Evolutionary conservation across 768 basidiomycete species (phyloP).

Genomic region (Leccinum sublutescens): DNA sequence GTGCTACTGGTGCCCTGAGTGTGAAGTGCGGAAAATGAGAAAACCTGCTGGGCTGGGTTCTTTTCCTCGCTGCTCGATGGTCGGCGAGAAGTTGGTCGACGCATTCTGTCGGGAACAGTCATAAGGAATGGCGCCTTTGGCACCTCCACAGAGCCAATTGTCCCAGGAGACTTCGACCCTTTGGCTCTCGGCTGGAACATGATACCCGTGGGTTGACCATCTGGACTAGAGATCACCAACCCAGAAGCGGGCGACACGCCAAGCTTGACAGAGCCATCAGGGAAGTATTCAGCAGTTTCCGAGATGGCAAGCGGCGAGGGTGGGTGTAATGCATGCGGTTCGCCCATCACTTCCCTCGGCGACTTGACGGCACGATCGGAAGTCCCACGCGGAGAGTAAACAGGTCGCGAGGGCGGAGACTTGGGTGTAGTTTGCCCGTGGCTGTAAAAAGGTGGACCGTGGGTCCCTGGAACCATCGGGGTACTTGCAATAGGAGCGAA

Average conservation of each 20-base stretch:
- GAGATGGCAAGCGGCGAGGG: constrained; percentile 71
- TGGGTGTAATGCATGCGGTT: constrained; percentile 43
- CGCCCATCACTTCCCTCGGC: constrained; percentile 42
- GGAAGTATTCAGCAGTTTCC: constrained; percentile 67
- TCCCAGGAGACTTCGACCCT: constrained; percentile 36
- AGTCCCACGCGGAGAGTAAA: constrained; percentile 47
- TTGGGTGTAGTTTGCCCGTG: constrained; percentile 34
- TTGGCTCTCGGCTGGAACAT: constrained; percentile 82
- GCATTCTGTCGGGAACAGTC: constrained; percentile 28
- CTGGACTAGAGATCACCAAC: constrained; percentile 86
- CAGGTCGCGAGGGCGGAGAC: constrained; percentile 45
- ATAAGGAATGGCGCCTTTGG: constrained; percentile 41
- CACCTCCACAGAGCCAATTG: constrained; percentile 41
- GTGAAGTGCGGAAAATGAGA: constrained; percentile 33
- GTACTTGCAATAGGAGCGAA: constrained; percentile 95
- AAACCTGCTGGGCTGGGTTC: constrained; percentile 20
- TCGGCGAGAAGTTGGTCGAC: constrained; percentile 27
- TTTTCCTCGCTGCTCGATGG: constrained; percentile 29
- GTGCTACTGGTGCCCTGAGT: constrained; percentile 12
- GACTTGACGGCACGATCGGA: constrained; percentile 66
- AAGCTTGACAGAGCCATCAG: constrained; percentile 64
- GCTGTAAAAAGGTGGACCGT: constrained; percentile 45
- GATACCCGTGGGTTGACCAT: constrained; percentile 92
- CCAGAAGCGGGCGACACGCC: constrained; percentile 81
- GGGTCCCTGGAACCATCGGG: constrained; percentile 73